Evolutionary conservation across 2,329 filamentous ascomycete species (phyloP).

Genomic region (Dothistroma pini): DNA sequence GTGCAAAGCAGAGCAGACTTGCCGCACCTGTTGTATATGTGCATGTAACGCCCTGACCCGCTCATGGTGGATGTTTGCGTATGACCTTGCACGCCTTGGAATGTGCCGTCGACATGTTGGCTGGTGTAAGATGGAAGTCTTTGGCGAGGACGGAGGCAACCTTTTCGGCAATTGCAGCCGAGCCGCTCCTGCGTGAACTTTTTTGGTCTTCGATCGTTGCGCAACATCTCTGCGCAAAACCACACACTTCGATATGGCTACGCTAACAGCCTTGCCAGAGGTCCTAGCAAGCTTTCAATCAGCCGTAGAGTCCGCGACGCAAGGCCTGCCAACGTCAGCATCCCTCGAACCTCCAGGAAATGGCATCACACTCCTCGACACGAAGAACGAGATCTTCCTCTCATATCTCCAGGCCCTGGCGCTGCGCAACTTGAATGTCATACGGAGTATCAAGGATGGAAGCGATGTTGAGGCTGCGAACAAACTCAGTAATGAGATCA

Average conservation of each 20-base stretch:
- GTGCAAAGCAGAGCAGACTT: too few relatives aligned
- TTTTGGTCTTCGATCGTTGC: not conserved
- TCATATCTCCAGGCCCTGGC: slow-evolving; percentile 94
- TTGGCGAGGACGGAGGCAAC: not conserved
- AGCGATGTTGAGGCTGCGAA: slow-evolving; percentile 35
- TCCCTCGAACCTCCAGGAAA: slow-evolving; percentile 69
- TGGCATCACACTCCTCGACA: slow-evolving; percentile 89
- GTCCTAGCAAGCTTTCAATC: slow-evolving; percentile 48
- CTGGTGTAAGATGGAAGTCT: too few relatives aligned
- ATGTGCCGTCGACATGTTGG: too few relatives aligned
- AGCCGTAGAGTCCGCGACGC: slow-evolving; percentile 60
- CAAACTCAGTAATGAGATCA: slow-evolving; percentile 63
- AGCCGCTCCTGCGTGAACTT: not conserved
- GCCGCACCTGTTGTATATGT: too few relatives aligned
- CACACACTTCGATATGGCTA: slow-evolving; percentile 15
- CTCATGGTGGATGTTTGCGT: too few relatives aligned
- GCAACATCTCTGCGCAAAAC: not conserved
- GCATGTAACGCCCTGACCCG: too few relatives aligned
- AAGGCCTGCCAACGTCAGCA: slow-evolving; percentile 52
- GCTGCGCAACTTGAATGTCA: slow-evolving; percentile 55
- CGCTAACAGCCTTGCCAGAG: slow-evolving; percentile 39
- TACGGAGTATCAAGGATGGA: slow-evolving; percentile 36
- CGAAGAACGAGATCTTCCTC: slow-evolving; percentile 95
- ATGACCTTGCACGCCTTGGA: too few relatives aligned
- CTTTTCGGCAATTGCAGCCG: not conserved